Evolutionary conservation across 108 stramenopile genomes (phyloP).

Genomic region (Fragilariopsis cylindrus): DNA sequence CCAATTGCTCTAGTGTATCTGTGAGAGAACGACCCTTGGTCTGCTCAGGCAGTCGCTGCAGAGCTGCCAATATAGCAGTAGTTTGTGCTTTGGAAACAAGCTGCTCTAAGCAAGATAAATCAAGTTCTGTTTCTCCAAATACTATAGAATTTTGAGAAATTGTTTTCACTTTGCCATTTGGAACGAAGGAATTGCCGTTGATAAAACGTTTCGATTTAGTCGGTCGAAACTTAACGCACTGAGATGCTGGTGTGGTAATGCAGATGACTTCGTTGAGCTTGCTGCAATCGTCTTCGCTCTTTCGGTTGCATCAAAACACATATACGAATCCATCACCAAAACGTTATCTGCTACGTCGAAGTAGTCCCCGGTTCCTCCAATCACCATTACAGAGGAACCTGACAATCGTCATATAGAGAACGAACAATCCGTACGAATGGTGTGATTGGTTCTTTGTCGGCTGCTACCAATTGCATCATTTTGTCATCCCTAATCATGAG

Average conservation of each 20-base stretch:
- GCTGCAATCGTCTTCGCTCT: conserved; percentile 60
- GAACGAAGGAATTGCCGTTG: conserved; percentile 49
- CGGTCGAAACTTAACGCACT: conserved; percentile 45
- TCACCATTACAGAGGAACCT: conserved; percentile 91
- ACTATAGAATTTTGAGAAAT: conserved; percentile 47
- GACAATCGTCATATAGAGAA: conserved; percentile 66
- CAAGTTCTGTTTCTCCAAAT: conserved; percentile 81
- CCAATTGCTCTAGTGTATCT: conserved; percentile 51
- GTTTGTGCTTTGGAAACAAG: conserved; percentile 76
- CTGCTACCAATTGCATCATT: conserved; percentile 90
- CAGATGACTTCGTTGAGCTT: conserved; percentile 21
- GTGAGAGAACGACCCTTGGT: conserved; percentile 17
- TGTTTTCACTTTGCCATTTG: conserved; percentile 72
- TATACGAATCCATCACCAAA: conserved; percentile 88
- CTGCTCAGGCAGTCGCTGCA: conserved; percentile 59
- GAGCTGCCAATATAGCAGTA: conserved; percentile 57
- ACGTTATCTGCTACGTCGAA: conserved; percentile 92
- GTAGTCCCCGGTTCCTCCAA: conserved; percentile 98
- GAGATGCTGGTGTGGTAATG: conserved; percentile 30
- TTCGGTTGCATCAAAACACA: conserved; percentile 74
- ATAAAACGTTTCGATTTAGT: conserved; percentile 45
- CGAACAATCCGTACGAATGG: conserved; percentile 91
- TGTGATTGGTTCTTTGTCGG: conserved; percentile 86
- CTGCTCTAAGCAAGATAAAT: conserved; percentile 78
- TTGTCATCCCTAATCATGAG: conserved; percentile 95